Evolutionary conservation across 306 rosid genomes (phyloP).

Genomic region (Lathyrus oleraceus): DNA sequence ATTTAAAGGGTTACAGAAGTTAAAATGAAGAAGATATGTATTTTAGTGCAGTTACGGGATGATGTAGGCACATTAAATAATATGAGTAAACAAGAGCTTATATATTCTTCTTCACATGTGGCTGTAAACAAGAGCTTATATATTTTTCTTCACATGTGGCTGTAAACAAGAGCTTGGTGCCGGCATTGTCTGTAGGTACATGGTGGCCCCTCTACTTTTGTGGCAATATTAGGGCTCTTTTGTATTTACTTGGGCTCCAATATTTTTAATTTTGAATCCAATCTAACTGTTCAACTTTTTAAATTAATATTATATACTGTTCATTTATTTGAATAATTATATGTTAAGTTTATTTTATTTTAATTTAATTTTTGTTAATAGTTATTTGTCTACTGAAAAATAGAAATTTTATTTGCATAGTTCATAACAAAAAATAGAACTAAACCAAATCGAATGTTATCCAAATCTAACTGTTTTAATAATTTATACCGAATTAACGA

Average conservation of each 20-base stretch:
- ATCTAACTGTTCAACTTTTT: no score
- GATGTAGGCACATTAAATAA: slow-evolving; percentile 31
- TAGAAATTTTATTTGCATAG: no score
- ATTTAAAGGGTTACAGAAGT: not conserved
- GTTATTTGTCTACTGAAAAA: no score
- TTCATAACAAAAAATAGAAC: no score
- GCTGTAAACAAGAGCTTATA: slow-evolving; percentile 24
- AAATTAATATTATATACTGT: no score
- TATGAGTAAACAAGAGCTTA: slow-evolving; percentile 4
- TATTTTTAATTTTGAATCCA: not conserved
- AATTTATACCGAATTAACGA: no score
- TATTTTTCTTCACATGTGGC: slow-evolving; percentile 24
- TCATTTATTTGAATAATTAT: no score
- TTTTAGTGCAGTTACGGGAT: slow-evolving; percentile 30
- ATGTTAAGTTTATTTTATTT: no score
- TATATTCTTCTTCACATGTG: slow-evolving; percentile 23
- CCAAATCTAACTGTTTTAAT: no score
- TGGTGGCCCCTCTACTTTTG: slow-evolving; percentile 40
- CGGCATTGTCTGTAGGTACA: slow-evolving; percentile 32
- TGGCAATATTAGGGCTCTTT: slow-evolving; percentile 36
- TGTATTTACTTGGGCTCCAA: not conserved
- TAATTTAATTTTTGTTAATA: no score
- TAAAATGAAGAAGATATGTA: not conserved
- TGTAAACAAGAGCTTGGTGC: slow-evolving; percentile 30
- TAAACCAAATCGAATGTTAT: no score